Conservation (phyloP, 441 rosid genomes). For the Aleurites moluccanus region DNA sequence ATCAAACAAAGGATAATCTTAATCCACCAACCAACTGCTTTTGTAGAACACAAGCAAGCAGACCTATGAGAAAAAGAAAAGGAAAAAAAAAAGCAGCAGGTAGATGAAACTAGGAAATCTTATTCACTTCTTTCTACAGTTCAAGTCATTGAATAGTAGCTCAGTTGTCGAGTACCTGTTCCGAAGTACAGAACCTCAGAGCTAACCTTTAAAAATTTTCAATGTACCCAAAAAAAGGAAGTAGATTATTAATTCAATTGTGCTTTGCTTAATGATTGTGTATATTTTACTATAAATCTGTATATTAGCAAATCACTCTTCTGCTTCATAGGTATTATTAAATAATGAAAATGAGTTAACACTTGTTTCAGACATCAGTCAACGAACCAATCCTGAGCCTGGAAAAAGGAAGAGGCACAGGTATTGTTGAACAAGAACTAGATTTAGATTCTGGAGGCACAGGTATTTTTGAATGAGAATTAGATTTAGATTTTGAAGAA, state of each 20-base stretch:
- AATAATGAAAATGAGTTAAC: slow-evolving; percentile 11
- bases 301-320: too few relatives aligned
- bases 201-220: too few relatives aligned
- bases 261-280: too few relatives aligned
- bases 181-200: too few relatives aligned
- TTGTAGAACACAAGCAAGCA: slow-evolving; percentile 8
- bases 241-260: too few relatives aligned
- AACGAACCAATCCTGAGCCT: slow-evolving; percentile 31
- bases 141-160: not conserved
- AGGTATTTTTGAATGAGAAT: slow-evolving; percentile 17
- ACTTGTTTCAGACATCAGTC: slow-evolving; percentile 33
- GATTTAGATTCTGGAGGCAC: slow-evolving; percentile 13
- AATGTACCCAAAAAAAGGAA: too few relatives aligned
- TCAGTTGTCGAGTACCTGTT: too few relatives aligned
- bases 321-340: too few relatives aligned
- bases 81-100: not conserved
- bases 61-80: not conserved
- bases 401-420: slow-evolving; percentile 14
- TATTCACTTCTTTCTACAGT: not conserved
- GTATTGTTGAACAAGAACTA: slow-evolving; percentile 13
- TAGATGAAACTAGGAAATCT: not conserved
- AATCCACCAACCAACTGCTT: slow-evolving; percentile 7
- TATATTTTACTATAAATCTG: too few relatives aligned
- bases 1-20: slow-evolving; percentile 10
- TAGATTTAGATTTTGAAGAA: not conserved